Percentiles rank a stretch among this genome's conserved stretches.
These are phyloP conservation scores for Penicillium goetzii DNA, from an alignment of 495 filamentous ascomycete genomes.

Conservation along the genomic window DNA sequence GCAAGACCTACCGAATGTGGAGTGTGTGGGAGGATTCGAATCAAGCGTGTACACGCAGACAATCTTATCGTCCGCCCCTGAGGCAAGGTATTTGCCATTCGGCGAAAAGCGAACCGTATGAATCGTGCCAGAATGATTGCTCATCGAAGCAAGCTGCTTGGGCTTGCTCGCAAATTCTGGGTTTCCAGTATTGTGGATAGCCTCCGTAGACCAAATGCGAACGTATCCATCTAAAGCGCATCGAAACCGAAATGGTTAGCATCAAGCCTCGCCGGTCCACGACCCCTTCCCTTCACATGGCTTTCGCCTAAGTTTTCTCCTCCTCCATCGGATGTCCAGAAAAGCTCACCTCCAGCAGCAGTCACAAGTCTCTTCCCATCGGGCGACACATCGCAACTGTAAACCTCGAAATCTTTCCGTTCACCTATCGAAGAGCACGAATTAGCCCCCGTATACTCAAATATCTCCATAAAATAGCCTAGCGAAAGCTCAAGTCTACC, in stretches of 20 bases:
- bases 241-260: constrained; percentile 21
- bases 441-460: constrained; percentile 3
- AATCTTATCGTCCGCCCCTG: constrained; percentile 96
- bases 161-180: constrained; percentile 70
- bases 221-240: constrained; percentile 80
- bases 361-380: constrained; percentile 91
- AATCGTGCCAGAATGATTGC: constrained; percentile 96
- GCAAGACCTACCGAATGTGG: constrained; percentile 70
- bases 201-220: constrained; percentile 95
- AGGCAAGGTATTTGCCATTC: constrained; percentile 90
- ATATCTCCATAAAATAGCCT: background rate
- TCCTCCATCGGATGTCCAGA: background rate
- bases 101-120: constrained; percentile 95
- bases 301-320: background rate
- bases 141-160: constrained; percentile 94
- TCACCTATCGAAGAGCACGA: constrained; percentile 61
- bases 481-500: background rate
- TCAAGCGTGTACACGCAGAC: constrained; percentile 95
- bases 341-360: constrained; percentile 78
- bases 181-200: constrained; percentile 79
- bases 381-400: constrained; percentile 94
- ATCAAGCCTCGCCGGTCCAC: background rate
- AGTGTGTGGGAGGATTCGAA: constrained; percentile 72
- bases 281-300: background rate
- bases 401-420: constrained; percentile 96